These are phyloP conservation scores for Tetraselmis chui DNA, from an alignment of 139 green algal genomes.

Conservation along the genomic window DNA sequence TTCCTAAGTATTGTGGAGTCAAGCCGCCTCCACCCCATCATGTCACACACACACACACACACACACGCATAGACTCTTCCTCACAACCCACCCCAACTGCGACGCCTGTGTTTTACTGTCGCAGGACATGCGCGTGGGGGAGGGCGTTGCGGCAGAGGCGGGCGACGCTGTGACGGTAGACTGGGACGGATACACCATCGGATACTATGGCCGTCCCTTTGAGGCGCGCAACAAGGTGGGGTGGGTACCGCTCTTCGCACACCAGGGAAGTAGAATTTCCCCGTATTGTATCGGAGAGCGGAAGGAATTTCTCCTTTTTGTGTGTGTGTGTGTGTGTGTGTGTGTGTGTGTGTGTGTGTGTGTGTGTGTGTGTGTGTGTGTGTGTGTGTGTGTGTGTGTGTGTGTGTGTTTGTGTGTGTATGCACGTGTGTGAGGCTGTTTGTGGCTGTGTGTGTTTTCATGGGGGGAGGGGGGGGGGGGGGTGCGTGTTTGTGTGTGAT, in stretches of 20 bases:
- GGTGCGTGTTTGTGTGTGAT: background rate
- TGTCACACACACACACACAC: no score
- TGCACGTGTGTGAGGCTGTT: background rate
- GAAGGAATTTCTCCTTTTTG: background rate
- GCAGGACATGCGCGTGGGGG: slow-evolving; percentile 53
- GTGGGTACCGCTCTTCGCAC: background rate
- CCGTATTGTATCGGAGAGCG: no score
- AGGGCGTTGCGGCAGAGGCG: slow-evolving; percentile 10
- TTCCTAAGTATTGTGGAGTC: no score
- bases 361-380: no score
- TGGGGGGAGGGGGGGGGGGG: background rate
- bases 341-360: no score
- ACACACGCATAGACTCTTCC: no score
- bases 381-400: no score
- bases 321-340: background rate
- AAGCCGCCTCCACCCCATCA: no score
- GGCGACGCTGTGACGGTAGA: slow-evolving; percentile 73
- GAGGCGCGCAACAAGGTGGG: slow-evolving; percentile 80
- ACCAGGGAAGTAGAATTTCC: background rate
- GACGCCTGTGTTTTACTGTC: no score
- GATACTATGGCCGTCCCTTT: slow-evolving; percentile 63
- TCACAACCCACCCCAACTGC: no score
- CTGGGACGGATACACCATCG: slow-evolving; percentile 90
- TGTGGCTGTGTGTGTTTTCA: background rate
- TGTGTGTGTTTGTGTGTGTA: background rate